These are phyloP conservation scores for Alternaria arborescens DNA, from an alignment of 2,329 filamentous ascomycete species.

Conservation along the genomic window DNA sequence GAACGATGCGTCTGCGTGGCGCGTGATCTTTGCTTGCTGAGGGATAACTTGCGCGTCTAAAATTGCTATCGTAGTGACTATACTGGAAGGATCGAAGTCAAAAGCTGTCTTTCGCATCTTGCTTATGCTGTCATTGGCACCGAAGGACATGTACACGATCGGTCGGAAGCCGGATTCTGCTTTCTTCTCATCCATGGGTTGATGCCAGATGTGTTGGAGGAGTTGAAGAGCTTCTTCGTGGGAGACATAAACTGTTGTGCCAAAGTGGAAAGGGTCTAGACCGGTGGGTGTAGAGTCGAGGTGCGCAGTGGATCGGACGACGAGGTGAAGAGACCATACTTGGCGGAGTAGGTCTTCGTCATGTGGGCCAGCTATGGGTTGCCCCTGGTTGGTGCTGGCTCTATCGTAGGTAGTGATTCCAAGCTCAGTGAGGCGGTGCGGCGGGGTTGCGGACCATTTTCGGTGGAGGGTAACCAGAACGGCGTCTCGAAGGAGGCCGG, in stretches of 20 bases:
- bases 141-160: conserved; percentile 23
- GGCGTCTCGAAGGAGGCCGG: conserved; percentile 15
- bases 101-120: conserved; percentile 14
- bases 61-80: conserved; percentile 21
- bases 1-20: conserved; percentile 2
- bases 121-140: conserved; percentile 12
- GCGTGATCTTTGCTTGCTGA: conserved; percentile 17
- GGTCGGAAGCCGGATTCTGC: conserved; percentile 15
- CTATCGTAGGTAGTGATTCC: conserved; percentile 26
- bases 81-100: conserved; percentile 16
- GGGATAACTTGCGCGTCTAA: conserved; percentile 28
- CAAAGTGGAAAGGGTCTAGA: conserved; percentile 25
- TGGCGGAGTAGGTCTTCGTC: conserved; percentile 21
- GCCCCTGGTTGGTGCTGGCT: background rate
- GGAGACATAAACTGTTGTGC: conserved; percentile 18
- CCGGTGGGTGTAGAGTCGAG: conserved; percentile 8
- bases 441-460: conserved; percentile 17
- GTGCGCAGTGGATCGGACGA: conserved; percentile 20
- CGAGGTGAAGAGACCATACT: conserved; percentile 26
- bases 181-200: conserved; percentile 20
- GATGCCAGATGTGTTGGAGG: conserved; percentile 23
- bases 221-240: conserved; percentile 15
- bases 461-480: conserved; percentile 24
- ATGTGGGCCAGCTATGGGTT: conserved; percentile 20
- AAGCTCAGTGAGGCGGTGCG: conserved; percentile 23